These are phyloP conservation scores for Solanum piurae DNA, from an alignment of 257 asterid species.

Conservation along the genomic window DNA sequence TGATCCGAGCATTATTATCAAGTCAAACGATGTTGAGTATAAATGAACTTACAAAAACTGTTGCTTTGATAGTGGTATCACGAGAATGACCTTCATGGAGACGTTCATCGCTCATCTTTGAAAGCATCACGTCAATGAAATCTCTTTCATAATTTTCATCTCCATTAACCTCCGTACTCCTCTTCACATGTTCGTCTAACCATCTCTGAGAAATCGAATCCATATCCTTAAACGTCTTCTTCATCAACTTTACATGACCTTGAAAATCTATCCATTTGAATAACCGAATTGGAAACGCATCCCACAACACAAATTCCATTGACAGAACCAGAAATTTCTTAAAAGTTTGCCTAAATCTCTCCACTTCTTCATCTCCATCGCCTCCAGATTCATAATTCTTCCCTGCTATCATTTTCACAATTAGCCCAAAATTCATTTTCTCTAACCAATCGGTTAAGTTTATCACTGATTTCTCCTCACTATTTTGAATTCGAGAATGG, in stretches of 20 bases:
- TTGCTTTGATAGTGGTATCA: not conserved
- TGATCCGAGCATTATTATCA: not conserved
- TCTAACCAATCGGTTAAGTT: conserved; percentile 6
- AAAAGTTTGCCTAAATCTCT: not conserved
- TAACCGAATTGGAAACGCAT: conserved; percentile 1
- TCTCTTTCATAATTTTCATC: not conserved
- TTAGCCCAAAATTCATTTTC: conserved; percentile 3
- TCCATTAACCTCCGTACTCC: not conserved
- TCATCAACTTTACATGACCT: not conserved
- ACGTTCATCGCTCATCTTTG: not conserved
- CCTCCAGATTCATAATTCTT: not conserved
- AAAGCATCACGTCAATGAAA: conserved; percentile 12
- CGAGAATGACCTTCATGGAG: not conserved
- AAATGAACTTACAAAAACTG: not conserved
- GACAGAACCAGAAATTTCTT: conserved; percentile 1
- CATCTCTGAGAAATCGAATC: conserved; percentile 7
- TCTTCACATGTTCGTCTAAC: conserved; percentile 8
- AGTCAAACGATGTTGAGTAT: not conserved
- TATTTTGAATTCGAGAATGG: not conserved
- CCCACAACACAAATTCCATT: not conserved
- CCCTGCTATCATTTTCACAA: conserved; percentile 8
- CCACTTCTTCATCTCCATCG: not conserved
- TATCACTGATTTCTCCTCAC: not conserved
- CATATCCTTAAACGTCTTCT: not conserved
- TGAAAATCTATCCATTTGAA: conserved; percentile 10